Percentiles rank a stretch among this genome's conserved stretches.
Conservation (phyloP, 257 asterid genomes). For the Voacanga thouarsii region DNA sequence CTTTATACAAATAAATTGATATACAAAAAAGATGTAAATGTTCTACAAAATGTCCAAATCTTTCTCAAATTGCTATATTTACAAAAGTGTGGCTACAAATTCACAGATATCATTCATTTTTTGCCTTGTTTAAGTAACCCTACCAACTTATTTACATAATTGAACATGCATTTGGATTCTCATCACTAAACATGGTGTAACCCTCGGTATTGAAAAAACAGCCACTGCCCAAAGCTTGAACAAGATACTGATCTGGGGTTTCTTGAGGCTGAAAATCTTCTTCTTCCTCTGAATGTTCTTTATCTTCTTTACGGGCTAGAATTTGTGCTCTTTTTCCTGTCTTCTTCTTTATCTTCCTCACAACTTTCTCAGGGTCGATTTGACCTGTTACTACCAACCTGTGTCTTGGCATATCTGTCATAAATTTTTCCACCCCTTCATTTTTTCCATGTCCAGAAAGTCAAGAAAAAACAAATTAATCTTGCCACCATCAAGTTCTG, state of each 20-base stretch:
- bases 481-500: background rate
- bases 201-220: constrained; percentile 37
- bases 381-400: constrained; percentile 52
- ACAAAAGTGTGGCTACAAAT: background rate
- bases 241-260: constrained; percentile 14
- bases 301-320: constrained; percentile 26
- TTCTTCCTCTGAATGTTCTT: constrained; percentile 10
- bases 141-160: constrained; percentile 38
- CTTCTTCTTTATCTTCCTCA: constrained; percentile 64
- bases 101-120: too few species aligned
- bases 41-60: background rate
- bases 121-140: too few species aligned
- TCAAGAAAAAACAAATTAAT: background rate
- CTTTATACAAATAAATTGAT: too few species aligned
- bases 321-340: constrained; percentile 64
- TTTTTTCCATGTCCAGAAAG: background rate
- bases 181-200: constrained; percentile 65
- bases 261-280: constrained; percentile 14
- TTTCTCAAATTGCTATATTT: background rate
- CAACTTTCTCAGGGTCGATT: constrained; percentile 49
- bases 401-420: constrained; percentile 61
- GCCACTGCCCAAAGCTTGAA: constrained; percentile 27
- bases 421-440: constrained; percentile 63
- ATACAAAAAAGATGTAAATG: background rate
- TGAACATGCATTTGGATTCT: constrained; percentile 73